Evolutionary conservation across 352 stramenopile species (phyloP).

Genomic region (Phytophthora citrophthora): DNA sequence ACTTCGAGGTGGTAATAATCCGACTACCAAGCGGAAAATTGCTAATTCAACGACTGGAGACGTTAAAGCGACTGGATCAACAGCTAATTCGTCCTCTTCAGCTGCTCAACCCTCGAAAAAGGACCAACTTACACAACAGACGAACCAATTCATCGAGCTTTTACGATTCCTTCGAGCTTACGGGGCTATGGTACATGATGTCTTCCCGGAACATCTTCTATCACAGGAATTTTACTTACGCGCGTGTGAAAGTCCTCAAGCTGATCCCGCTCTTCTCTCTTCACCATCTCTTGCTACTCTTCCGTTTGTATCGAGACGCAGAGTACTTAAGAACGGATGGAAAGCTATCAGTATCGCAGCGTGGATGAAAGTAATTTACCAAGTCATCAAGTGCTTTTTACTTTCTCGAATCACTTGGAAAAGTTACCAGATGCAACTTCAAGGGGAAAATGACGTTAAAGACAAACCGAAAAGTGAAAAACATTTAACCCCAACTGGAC

Average conservation of each 20-base stretch:
- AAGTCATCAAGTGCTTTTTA: constrained; percentile 94
- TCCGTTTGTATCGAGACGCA: constrained; percentile 60
- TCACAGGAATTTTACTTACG: constrained; percentile 82
- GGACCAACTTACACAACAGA: constrained; percentile 61
- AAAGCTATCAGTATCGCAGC: constrained; percentile 46
- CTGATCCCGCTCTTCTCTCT: constrained; percentile 54
- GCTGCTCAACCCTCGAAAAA: constrained; percentile 47
- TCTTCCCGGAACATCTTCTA: constrained; percentile 84
- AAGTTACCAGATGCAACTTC: constrained; percentile 57
- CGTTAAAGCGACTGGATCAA: constrained; percentile 4
- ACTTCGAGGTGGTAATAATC: constrained; percentile 7
- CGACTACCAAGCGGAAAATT: constrained; percentile 21
- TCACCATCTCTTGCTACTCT: constrained; percentile 41
- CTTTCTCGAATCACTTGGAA: constrained; percentile 91
- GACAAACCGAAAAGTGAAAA: constrained; percentile 30
- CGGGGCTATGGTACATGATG: constrained; percentile 90
- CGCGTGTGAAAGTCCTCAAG: constrained; percentile 71
- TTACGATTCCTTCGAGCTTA: constrained; percentile 93
- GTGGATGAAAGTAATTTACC: constrained; percentile 91
- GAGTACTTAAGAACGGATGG: constrained; percentile 69
- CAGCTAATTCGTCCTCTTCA: neutral
- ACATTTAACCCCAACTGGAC: neutral
- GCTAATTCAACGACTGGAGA: neutral
- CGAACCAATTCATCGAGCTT: constrained; percentile 84
- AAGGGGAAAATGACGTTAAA: constrained; percentile 1